Percentiles rank a stretch among this genome's conserved stretches.
These are phyloP conservation scores for Lentinula edodes DNA, from an alignment of 768 basidiomycete species.

Conservation along the genomic window DNA sequence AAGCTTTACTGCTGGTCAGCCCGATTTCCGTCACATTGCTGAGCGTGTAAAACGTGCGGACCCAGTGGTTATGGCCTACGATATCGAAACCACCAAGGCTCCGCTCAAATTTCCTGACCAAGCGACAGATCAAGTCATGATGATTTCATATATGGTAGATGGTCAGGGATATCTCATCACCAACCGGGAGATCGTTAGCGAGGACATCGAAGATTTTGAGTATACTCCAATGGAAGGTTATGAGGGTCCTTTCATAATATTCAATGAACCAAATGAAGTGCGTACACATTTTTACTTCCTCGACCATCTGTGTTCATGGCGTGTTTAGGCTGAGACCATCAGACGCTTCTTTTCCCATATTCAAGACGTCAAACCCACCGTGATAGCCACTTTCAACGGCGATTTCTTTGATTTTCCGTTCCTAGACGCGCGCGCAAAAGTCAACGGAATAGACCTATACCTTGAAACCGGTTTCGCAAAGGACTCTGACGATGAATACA, in stretches of 20 bases:
- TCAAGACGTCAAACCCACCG: slow-evolving; percentile 89
- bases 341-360: slow-evolving; percentile 91
- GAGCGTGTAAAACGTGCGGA: slow-evolving; percentile 97
- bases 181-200: slow-evolving; percentile 93
- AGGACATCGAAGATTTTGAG: slow-evolving; percentile 98
- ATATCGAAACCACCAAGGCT: slow-evolving; percentile 99
- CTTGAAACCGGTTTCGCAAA: slow-evolving; percentile 88
- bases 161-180: slow-evolving; percentile 97
- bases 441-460: slow-evolving; percentile 95
- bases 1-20: slow-evolving; percentile 76
- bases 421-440: slow-evolving; percentile 76
- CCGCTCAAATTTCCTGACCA: slow-evolving; percentile 99
- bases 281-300: background rate
- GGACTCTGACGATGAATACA: slow-evolving; percentile 93
- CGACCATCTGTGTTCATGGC: background rate
- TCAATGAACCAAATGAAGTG: slow-evolving; percentile 93
- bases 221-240: slow-evolving; percentile 98
- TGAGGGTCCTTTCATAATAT: slow-evolving; percentile 92
- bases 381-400: slow-evolving; percentile 98
- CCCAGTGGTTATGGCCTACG: slow-evolving; percentile 97
- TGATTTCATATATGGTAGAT: slow-evolving; percentile 99
- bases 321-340: slow-evolving; percentile 68
- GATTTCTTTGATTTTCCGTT: slow-evolving; percentile 99
- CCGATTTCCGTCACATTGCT: slow-evolving; percentile 59
- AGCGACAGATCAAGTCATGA: slow-evolving; percentile 97